Conservation (phyloP, 2,329 filamentous ascomycete genomes). For the Fusarium sp. region DNA sequence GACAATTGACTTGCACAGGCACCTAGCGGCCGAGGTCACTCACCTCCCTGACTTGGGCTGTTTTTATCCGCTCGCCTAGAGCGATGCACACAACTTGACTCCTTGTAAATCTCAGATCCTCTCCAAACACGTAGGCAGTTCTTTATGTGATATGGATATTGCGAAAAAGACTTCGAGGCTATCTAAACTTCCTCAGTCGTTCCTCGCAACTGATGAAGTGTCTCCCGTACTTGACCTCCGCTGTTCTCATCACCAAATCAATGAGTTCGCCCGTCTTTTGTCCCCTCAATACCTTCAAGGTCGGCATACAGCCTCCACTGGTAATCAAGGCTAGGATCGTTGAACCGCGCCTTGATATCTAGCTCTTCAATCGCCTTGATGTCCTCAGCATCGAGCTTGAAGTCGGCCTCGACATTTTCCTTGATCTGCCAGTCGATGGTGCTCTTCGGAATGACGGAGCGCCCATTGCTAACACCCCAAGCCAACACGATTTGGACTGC, state of each 20-base stretch:
- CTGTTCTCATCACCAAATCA: not conserved
- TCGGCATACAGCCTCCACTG: not conserved
- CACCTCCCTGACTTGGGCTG: too few species aligned
- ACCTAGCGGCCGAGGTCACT: too few species aligned
- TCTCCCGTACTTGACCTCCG: too few species aligned
- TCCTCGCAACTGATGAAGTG: too few species aligned
- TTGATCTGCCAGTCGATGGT: constrained; percentile 50
- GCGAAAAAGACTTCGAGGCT: too few species aligned
- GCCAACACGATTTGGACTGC: constrained; percentile 50
- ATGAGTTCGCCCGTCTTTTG: not conserved
- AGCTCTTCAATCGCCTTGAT: not conserved
- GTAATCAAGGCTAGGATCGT: not conserved
- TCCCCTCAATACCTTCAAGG: not conserved
- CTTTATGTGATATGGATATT: too few species aligned
- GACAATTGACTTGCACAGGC: too few species aligned
- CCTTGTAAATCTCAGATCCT: too few species aligned
- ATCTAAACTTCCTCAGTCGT: too few species aligned
- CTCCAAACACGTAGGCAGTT: too few species aligned
- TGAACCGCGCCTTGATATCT: not conserved
- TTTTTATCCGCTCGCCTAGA: too few species aligned
- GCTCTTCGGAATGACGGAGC: constrained; percentile 53
- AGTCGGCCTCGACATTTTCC: constrained; percentile 28
- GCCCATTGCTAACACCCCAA: constrained; percentile 50
- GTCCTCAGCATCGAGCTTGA: constrained; percentile 2
- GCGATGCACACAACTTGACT: too few species aligned